Percentiles rank a stretch among this genome's conserved stretches.
These are phyloP conservation scores for Solanum aculeatissimum DNA, from an alignment of 305 asterid species.

Conservation along the genomic window DNA sequence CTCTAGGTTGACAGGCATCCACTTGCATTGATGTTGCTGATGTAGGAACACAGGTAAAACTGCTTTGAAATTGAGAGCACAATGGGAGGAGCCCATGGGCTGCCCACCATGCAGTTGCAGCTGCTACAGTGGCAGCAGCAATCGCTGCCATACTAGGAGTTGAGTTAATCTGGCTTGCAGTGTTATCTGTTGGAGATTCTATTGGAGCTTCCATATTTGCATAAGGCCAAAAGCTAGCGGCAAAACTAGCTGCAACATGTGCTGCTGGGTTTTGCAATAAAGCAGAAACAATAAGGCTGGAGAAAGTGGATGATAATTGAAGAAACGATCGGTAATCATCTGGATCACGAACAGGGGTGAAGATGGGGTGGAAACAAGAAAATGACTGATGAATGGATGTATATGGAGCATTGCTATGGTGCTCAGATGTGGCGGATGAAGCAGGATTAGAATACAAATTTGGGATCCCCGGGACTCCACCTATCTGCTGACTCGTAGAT, in stretches of 20 bases:
- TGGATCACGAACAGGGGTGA: constrained; percentile 45
- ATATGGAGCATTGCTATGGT: constrained; percentile 33
- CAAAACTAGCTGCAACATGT: constrained; percentile 87
- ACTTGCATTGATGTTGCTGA: constrained; percentile 36
- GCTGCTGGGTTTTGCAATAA: constrained; percentile 81
- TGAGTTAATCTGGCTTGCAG: constrained; percentile 25
- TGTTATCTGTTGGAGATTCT: constrained; percentile 21
- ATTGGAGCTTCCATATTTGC: constrained; percentile 35
- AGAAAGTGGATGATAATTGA: constrained; percentile 56
- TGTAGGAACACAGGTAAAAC: constrained; percentile 42
- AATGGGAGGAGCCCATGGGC: constrained; percentile 88
- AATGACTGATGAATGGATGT: constrained; percentile 47
- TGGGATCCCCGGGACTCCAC: constrained; percentile 35
- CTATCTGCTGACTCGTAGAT: constrained; percentile 25
- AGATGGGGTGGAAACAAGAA: constrained; percentile 53
- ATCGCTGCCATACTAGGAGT: constrained; percentile 69
- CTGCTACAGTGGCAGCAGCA: constrained; percentile 94
- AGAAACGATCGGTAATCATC: constrained; percentile 55
- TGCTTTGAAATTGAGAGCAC: constrained; percentile 64
- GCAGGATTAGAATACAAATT: constrained; percentile 34
- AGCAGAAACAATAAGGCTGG: constrained; percentile 68
- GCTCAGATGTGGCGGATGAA: constrained; percentile 42
- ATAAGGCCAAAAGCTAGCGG: constrained; percentile 68
- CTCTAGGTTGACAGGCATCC: constrained; percentile 25
- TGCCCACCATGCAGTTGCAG: constrained; percentile 99